phyloP scores from a whole-genome alignment of 1,284 basidiomycete species.

The Naganishia sp. region DNA sequence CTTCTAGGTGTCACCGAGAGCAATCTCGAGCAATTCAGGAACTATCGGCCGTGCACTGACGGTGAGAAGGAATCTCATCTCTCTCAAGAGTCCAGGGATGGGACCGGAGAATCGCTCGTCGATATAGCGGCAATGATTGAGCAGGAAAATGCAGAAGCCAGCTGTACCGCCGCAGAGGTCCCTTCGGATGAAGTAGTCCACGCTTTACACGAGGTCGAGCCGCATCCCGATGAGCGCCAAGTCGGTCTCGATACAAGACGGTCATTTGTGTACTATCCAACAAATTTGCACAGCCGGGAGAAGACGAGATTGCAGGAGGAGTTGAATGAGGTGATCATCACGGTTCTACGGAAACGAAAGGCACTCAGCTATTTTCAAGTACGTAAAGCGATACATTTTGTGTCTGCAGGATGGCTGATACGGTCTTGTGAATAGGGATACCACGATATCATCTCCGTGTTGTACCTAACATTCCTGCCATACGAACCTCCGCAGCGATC shows the following conservation, averaged over 20 bases:
- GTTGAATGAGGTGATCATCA: constrained; percentile 71
- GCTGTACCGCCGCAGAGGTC: too few relatives aligned
- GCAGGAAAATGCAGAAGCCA: constrained; percentile 11
- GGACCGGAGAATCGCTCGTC: constrained; percentile 4
- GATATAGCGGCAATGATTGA: constrained; percentile 10
- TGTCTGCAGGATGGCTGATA: constrained; percentile 5
- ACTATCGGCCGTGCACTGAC: neutral
- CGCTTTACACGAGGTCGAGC: constrained; percentile 23
- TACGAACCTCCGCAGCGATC: constrained; percentile 25
- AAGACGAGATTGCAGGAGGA: constrained; percentile 64
- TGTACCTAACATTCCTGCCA: constrained; percentile 70
- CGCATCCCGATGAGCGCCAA: constrained; percentile 78
- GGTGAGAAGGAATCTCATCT: neutral
- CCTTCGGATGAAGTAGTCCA: too few relatives aligned
- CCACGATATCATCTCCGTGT: constrained; percentile 85
- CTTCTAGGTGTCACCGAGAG: constrained; percentile 22
- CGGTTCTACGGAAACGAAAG: constrained; percentile 67
- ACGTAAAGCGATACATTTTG: constrained; percentile 33
- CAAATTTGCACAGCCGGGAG: constrained; percentile 38
- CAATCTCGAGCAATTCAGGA: neutral
- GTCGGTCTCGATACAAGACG: constrained; percentile 82
- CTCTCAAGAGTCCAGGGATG: neutral
- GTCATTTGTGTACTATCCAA: constrained; percentile 84
- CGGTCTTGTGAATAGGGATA: constrained; percentile 64
- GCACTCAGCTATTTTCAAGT: constrained; percentile 83